A percentile compares a stretch with the other conserved stretches of the same genome.
These are phyloP conservation scores for Coccomyxa sp. DNA, from an alignment of 139 green algal genomes.

Conservation along the genomic window DNA sequence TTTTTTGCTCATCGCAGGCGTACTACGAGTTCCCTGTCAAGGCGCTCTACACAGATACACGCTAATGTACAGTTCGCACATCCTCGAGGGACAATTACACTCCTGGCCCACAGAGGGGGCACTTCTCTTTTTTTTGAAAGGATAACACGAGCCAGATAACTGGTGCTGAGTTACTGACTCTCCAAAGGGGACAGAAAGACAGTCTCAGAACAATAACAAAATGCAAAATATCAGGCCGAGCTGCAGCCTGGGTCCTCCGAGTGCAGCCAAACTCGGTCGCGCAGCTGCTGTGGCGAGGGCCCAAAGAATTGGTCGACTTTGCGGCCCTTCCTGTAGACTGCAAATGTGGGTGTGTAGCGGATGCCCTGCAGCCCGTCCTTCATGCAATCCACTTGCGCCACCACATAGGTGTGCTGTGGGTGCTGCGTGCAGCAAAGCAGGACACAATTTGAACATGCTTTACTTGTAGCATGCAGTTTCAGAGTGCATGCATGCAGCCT, in stretches of 20 bases:
- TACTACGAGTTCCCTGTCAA: constrained; percentile 75
- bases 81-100: too few relatives aligned
- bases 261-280: constrained; percentile 52
- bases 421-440: background rate
- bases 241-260: constrained; percentile 9
- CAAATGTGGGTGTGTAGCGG: constrained; percentile 64
- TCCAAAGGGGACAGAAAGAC: too few relatives aligned
- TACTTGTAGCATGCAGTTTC: background rate
- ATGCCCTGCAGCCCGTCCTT: constrained; percentile 41
- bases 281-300: constrained; percentile 23
- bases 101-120: too few relatives aligned
- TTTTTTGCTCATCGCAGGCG: constrained; percentile 7
- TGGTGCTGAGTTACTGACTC: too few relatives aligned
- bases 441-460: background rate
- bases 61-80: constrained; percentile 2
- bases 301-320: constrained; percentile 20
- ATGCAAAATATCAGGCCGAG: background rate
- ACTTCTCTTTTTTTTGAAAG: too few relatives aligned
- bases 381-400: constrained; percentile 71
- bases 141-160: too few relatives aligned
- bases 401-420: constrained; percentile 42
- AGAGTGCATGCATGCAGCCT: constrained; percentile 7
- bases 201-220: too few relatives aligned
- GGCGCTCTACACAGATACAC: constrained; percentile 68
- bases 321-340: constrained; percentile 46